Evolutionary conservation across 495 filamentous ascomycete genomes (phyloP).

Genomic region (Penicillium flavigenum): DNA sequence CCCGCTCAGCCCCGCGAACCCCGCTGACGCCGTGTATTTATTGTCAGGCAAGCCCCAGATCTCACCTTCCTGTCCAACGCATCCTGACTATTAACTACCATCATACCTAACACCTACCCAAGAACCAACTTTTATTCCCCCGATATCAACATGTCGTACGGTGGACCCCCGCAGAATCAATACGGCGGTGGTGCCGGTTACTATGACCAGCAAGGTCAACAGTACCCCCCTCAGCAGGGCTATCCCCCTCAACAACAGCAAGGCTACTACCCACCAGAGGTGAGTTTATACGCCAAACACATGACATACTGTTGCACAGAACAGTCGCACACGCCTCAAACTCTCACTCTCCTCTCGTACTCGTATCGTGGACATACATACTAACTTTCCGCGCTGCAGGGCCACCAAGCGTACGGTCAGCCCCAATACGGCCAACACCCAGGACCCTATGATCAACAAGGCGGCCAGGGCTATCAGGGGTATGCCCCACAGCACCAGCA

Average conservation of each 20-base stretch:
- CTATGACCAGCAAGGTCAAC: constrained; percentile 19
- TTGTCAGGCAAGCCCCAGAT: constrained; percentile 1
- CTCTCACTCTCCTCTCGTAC: not conserved
- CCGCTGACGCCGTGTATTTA: constrained; percentile 14
- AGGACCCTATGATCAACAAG: constrained; percentile 25
- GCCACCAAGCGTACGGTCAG: constrained; percentile 21
- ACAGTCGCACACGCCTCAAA: not conserved
- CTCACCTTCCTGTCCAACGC: not conserved
- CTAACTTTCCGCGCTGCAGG: constrained; percentile 17
- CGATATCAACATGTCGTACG: constrained; percentile 25
- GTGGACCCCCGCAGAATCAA: constrained; percentile 19
- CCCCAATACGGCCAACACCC: constrained; percentile 18
- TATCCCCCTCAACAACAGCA: constrained; percentile 28
- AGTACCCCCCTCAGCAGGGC: constrained; percentile 14
- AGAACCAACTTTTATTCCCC: not conserved
- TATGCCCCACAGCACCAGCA: constrained; percentile 23
- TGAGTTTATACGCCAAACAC: constrained; percentile 13
- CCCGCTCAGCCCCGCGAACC: constrained; percentile 19
- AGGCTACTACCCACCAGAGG: constrained; percentile 31
- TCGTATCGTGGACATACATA: not conserved
- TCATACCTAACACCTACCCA: not conserved
- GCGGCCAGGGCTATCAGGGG: constrained; percentile 12
- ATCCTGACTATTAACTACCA: not conserved
- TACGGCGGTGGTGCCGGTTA: constrained; percentile 18
- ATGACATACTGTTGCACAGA: not conserved